A percentile compares a stretch with the other conserved stretches of the same genome.
Evolutionary conservation across 345 rosid species (phyloP).

Genomic region (Carallia pectinifolia): DNA sequence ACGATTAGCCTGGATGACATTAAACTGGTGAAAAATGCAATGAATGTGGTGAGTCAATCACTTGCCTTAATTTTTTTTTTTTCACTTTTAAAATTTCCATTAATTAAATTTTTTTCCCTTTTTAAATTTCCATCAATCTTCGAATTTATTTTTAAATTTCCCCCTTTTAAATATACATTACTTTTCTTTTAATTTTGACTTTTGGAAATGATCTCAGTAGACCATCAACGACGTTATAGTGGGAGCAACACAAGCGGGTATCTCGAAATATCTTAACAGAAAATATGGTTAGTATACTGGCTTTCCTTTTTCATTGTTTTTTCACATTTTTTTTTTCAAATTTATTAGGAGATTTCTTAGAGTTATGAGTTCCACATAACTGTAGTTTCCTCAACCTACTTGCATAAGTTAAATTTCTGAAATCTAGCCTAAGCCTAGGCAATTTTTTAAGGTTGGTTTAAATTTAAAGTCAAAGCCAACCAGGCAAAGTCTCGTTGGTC

Average conservation of each 20-base stretch:
- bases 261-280: constrained; percentile 39
- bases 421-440: no score
- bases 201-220: constrained; percentile 20
- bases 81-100: neutral
- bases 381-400: neutral
- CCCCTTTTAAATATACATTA: neutral
- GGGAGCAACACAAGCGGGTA: constrained; percentile 41
- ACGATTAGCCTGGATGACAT: constrained; percentile 63
- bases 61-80: neutral
- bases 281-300: constrained; percentile 27
- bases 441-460: no score
- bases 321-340: neutral
- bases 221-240: constrained; percentile 38
- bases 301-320: neutral
- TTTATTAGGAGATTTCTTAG: no score
- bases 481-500: no score
- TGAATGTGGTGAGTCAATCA: constrained; percentile 25
- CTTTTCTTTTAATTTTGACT: neutral
- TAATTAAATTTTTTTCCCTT: neutral
- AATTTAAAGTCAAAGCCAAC: no score
- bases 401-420: no score
- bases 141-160: neutral
- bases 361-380: no score
- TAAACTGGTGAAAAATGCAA: constrained; percentile 43
- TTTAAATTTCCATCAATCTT: neutral